Conservation (phyloP, 176 grass and related monocot genomes). For the Hyparrhenia diplandra region DNA sequence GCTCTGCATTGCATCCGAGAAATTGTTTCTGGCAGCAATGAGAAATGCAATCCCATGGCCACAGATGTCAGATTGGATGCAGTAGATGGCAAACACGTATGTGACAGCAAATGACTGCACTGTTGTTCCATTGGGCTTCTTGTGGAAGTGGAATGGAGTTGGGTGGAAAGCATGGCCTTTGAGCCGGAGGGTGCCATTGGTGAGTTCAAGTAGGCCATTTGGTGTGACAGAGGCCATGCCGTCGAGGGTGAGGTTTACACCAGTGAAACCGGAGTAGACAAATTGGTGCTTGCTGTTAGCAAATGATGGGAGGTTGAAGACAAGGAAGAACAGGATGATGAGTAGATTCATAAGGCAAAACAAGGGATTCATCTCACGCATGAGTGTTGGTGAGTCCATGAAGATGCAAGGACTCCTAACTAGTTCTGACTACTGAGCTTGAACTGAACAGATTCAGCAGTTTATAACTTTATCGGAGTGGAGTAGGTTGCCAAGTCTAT, state of each 20-base stretch:
- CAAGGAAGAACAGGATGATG: no score
- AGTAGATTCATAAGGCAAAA: no score
- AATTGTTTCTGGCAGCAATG: neutral
- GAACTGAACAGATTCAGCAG: no score
- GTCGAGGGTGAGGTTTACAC: neutral
- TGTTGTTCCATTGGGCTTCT: neutral
- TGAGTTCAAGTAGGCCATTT: slow-evolving; percentile 2
- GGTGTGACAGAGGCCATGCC: neutral
- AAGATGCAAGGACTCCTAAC: no score
- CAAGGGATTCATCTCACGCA: no score
- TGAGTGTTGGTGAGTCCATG: no score
- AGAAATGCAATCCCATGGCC: slow-evolving; percentile 22
- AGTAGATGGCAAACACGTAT: slow-evolving; percentile 25
- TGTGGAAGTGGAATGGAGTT: neutral
- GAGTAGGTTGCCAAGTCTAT: no score
- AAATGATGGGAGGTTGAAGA: neutral
- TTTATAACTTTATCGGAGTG: no score
- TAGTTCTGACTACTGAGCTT: no score
- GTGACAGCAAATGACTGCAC: slow-evolving; percentile 20
- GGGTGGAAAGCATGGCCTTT: slow-evolving; percentile 29
- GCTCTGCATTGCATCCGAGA: neutral
- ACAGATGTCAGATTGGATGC: neutral
- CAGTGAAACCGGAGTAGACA: neutral
- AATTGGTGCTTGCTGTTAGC: neutral
- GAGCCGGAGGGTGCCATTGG: neutral